A percentile compares a stretch with the other conserved stretches of the same genome.
Evolutionary conservation across 495 filamentous ascomycete genomes (phyloP).

Genomic region (Talaromyces nanjingensis): DNA sequence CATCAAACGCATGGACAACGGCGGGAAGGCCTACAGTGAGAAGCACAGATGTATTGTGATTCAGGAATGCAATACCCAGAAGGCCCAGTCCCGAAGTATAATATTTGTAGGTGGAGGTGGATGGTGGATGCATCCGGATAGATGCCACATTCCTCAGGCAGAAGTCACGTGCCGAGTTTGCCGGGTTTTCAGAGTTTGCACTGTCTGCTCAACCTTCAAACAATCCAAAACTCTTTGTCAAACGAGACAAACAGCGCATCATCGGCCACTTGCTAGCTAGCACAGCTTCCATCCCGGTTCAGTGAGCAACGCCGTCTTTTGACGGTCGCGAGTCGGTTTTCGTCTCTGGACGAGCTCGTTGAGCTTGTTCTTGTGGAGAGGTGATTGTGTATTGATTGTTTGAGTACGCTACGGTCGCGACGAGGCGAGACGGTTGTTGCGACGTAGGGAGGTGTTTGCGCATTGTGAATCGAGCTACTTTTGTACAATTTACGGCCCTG

Average conservation of each 20-base stretch:
- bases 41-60: too few relatives aligned
- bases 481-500: not conserved
- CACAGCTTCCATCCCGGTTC: not conserved
- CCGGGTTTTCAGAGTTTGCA: constrained; percentile 27
- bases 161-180: not conserved
- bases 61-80: too few relatives aligned
- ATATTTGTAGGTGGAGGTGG: too few relatives aligned
- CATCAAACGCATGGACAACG: too few relatives aligned
- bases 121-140: not conserved
- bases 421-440: not conserved
- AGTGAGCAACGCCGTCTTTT: not conserved
- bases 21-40: too few relatives aligned
- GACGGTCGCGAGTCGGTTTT: constrained; percentile 14
- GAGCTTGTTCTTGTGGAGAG: not conserved
- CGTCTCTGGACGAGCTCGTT: not conserved
- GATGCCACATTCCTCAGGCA: not conserved
- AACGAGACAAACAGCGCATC: constrained; percentile 11
- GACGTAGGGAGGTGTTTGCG: not conserved
- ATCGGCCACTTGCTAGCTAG: too few relatives aligned
- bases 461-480: not conserved
- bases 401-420: not conserved
- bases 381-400: not conserved
- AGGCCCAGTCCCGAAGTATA: too few relatives aligned
- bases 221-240: constrained; percentile 26
- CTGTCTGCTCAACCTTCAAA: constrained; percentile 44